phyloP scores from a whole-genome alignment of 371 early-diverging fungal genomes.

The Mortierella sp. region DNA sequence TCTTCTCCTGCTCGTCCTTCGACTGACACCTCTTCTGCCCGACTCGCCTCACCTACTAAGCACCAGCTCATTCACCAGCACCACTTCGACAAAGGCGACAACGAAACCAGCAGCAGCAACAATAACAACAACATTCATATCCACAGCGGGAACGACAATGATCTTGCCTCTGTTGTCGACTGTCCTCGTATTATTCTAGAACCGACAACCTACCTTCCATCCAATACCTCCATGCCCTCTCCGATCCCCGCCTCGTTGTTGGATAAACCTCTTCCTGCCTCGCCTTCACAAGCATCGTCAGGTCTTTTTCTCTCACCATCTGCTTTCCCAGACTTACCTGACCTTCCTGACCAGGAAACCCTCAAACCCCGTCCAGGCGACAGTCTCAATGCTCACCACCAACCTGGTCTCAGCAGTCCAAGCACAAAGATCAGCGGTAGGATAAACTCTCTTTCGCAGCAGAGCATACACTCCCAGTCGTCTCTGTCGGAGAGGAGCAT shows the following conservation, averaged over 20 bases:
- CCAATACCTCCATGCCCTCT: background rate
- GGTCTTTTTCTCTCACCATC: slow-evolving; percentile 3
- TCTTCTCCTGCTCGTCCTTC: background rate
- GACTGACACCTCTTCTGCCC: background rate
- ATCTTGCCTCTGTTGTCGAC: background rate
- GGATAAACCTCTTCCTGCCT: slow-evolving; percentile 34
- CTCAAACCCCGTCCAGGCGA: background rate
- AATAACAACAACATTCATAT: background rate
- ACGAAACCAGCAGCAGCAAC: slow-evolving; percentile 1
- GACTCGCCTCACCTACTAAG: background rate
- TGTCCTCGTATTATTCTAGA: slow-evolving; percentile 9
- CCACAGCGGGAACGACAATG: slow-evolving; percentile 5
- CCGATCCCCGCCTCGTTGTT: background rate
- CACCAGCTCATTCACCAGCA: background rate
- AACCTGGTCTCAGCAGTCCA: background rate
- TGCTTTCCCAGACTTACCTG: no score
- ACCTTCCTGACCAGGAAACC: slow-evolving; percentile 15
- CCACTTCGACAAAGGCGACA: no score
- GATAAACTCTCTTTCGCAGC: slow-evolving; percentile 26
- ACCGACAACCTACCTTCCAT: slow-evolving; percentile 12
- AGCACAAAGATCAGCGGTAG: slow-evolving; percentile 4
- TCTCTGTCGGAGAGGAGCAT: slow-evolving; percentile 38
- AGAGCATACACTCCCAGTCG: slow-evolving; percentile 42
- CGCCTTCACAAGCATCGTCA: slow-evolving; percentile 12
- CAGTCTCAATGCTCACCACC: slow-evolving; percentile 4